These are phyloP conservation scores for Lithohypha guttulata DNA, from an alignment of 2,329 filamentous ascomycete genomes.

Conservation along the genomic window DNA sequence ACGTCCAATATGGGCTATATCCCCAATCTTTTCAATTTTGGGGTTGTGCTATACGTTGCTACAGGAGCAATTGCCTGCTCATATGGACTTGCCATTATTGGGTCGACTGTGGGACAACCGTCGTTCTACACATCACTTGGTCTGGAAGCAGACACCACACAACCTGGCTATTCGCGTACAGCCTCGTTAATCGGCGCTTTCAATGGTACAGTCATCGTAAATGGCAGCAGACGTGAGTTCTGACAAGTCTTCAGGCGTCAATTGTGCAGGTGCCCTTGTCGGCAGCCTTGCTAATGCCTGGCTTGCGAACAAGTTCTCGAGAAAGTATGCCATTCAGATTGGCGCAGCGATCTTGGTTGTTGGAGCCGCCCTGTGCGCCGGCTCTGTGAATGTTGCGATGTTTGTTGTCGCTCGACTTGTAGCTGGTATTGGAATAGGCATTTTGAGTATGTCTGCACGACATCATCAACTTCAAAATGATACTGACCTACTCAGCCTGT, in stretches of 20 bases:
- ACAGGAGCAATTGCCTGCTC: conserved; percentile 27
- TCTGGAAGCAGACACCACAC: conserved; percentile 27
- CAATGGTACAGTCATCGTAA: conserved; percentile 26
- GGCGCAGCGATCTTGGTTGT: conserved; percentile 30
- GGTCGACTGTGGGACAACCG: conserved; percentile 37
- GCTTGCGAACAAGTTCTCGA: conserved; percentile 29
- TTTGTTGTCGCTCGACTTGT: conserved; percentile 26
- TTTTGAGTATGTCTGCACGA: no score
- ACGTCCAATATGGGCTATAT: conserved; percentile 21
- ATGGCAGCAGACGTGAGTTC: neutral
- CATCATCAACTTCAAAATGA: no score
- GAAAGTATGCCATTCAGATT: conserved; percentile 30
- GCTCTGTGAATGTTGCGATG: conserved; percentile 23
- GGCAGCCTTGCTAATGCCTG: conserved; percentile 31
- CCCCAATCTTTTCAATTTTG: conserved; percentile 27
- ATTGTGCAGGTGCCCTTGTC: conserved; percentile 32
- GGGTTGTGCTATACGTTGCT: conserved; percentile 27
- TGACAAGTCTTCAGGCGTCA: conserved; percentile 22
- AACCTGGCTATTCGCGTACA: conserved; percentile 33
- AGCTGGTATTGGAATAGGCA: conserved; percentile 26
- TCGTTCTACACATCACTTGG: conserved; percentile 35
- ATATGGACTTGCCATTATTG: conserved; percentile 30
- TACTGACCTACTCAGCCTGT: no score
- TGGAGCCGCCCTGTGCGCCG: conserved; percentile 23
- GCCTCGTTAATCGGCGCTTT: conserved; percentile 35